Percentiles rank a stretch among this genome's conserved stretches.
Conservation (phyloP, 306 rosid species). For the Gillenia trifoliata region DNA sequence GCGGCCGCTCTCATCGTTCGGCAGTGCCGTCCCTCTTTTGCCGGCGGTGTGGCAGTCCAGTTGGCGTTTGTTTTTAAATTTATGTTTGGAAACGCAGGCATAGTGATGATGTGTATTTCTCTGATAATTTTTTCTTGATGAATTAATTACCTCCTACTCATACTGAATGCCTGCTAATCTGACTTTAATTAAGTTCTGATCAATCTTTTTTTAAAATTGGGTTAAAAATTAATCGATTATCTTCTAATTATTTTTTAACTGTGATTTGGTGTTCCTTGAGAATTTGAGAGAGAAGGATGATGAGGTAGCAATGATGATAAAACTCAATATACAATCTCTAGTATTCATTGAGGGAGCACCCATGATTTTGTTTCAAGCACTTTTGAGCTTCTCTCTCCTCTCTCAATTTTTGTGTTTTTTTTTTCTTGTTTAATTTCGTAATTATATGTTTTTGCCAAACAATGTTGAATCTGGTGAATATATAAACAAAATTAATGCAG, state of each 20-base stretch:
- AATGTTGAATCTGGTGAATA: too few species aligned
- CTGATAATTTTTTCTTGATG: conserved; percentile 41
- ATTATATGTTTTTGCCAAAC: too few species aligned
- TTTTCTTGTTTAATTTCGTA: background rate
- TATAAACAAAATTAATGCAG: too few species aligned
- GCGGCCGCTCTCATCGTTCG: too few species aligned
- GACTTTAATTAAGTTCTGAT: background rate
- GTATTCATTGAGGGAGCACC: conserved; percentile 33
- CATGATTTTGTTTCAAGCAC: conserved; percentile 78
- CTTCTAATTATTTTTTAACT: background rate
- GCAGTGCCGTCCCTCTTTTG: too few species aligned
- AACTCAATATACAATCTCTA: background rate
- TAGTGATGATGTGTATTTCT: conserved; percentile 42
- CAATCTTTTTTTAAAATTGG: background rate
- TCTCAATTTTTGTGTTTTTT: background rate
- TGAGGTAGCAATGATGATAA: conserved; percentile 56
- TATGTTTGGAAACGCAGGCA: conserved; percentile 16
- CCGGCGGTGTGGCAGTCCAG: too few species aligned
- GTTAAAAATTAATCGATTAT: rapidly evolving
- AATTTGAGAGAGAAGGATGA: background rate
- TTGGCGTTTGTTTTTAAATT: too few species aligned
- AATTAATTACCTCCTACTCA: conserved; percentile 73
- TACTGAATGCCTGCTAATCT: conserved; percentile 55
- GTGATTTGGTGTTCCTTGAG: background rate
- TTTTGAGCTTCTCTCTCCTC: conserved; percentile 60